Evolutionary conservation across 2,329 filamentous ascomycete species (phyloP), one percentile per base, ranked within the genome.

Genomic region (Penicillium sp.): DNA sequence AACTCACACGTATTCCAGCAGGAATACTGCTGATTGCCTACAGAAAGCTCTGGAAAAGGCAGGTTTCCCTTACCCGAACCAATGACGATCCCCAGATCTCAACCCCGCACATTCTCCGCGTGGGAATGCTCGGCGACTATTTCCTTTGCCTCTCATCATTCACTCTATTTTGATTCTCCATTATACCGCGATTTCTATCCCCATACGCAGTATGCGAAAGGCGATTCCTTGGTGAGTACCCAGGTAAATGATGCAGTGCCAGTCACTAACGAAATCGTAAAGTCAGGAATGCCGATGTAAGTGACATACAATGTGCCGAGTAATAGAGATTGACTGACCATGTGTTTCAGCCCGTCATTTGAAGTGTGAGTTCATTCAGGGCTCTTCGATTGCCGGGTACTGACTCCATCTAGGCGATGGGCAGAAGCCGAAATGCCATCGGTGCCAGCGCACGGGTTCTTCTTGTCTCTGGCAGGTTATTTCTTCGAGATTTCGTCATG

Each of bases 401-500:
- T 23, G 37, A 42, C 4, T 12, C 6, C 15, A 5, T 11, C 22
- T 20, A 62, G 59, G 59, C 27, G 59, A 62, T 41, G 59, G 55
- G 7, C 42, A 54, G 6, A 60, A 55, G 42, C 59, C 59, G 22
- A 51, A 45, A 55, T 62, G 59, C 20, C 49, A 49, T 15, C 59
- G 59, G 5, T 62, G 59, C 29, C 35, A 55, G 43, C 55, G 58
- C 18, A 53, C 55, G 15, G 56, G 53, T 5, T 49, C 53, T n/a
- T 57, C 59, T 14, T 62, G 59, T 37, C 40, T 55, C 43, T 57
- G 59, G 59, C 53, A 57, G 27, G 51, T 37, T 9, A 40, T 41
- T 12, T 29, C 57, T 2, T 60, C 57, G n/a, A 52, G 48, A 18
- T 73, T 73, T 54, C 59, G 69, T 9, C 70, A 72, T 61, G 69